These are phyloP conservation scores for Yamadazyma dushanensis DNA, from an alignment of 1,139 yeast species.

Conservation along the genomic window DNA sequence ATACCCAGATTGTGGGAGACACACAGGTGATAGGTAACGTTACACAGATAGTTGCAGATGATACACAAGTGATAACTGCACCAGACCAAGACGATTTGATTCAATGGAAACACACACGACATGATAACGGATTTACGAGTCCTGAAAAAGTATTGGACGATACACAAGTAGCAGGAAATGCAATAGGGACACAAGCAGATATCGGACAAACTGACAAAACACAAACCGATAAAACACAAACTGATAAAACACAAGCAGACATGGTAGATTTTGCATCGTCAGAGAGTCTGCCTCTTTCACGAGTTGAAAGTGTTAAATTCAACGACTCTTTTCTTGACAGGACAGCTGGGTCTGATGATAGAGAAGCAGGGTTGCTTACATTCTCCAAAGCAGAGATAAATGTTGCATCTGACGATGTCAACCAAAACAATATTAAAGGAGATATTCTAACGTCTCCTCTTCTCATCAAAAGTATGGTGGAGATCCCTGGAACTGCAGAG, in stretches of 20 bases:
- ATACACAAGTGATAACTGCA: slow-evolving; percentile 6
- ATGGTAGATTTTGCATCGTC: no score
- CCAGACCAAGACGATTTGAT: no score
- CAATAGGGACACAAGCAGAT: background rate
- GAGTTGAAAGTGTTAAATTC: background rate
- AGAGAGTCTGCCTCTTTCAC: slow-evolving; percentile 1
- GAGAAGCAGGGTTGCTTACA: slow-evolving; percentile 8
- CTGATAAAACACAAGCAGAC: no score
- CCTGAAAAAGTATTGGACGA: no score
- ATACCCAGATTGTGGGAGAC: slow-evolving; percentile 4
- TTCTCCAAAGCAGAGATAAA: slow-evolving; percentile 6
- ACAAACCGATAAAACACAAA: no score
- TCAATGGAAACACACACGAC: no score
- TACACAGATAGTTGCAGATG: background rate
- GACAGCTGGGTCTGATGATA: no score
- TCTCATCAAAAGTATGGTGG: slow-evolving; percentile 8
- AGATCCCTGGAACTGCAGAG: slow-evolving; percentile 19
- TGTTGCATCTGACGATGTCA: no score
- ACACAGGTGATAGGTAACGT: slow-evolving; percentile 3
- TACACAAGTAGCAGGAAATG: background rate
- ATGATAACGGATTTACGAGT: no score
- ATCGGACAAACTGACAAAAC: no score
- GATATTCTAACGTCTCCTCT: slow-evolving; percentile 1
- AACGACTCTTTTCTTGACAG: background rate
- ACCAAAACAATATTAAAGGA: background rate